phyloP scores from a whole-genome alignment of 2,329 filamentous ascomycete genomes.

The Sporothrix pseudoabietina region DNA sequence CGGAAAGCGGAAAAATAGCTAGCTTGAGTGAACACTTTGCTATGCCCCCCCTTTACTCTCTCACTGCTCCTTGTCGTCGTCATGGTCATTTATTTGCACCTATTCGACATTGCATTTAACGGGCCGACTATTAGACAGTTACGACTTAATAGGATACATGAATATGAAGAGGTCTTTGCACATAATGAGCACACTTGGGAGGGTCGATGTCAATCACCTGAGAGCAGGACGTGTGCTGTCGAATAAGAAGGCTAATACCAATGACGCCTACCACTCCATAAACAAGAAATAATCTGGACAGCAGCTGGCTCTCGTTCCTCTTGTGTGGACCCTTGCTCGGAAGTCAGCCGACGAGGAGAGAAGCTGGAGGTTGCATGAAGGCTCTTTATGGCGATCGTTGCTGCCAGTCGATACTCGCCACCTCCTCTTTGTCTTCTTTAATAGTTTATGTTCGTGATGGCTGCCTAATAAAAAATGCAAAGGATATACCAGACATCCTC shows the following conservation, averaged over 20 bases:
- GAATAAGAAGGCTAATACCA: background rate
- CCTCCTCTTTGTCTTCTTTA: background rate
- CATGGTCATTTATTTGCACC: background rate
- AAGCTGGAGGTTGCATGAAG: background rate
- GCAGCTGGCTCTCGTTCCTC: background rate
- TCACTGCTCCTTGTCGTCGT: background rate
- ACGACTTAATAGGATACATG: background rate
- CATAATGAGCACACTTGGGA: too few species aligned
- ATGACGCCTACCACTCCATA: background rate
- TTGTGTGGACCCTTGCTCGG: conserved; percentile 1
- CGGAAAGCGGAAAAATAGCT: conserved; percentile 11
- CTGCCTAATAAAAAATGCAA: conserved; percentile 1
- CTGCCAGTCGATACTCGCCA: background rate
- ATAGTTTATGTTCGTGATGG: background rate
- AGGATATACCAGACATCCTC: background rate
- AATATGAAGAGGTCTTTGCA: background rate
- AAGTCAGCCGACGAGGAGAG: background rate
- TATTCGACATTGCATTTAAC: conserved; percentile 16
- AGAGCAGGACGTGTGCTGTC: background rate
- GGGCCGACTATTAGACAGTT: conserved; percentile 11
- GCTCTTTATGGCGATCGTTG: background rate
- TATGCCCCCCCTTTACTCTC: background rate
- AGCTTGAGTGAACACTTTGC: background rate
- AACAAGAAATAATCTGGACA: background rate
- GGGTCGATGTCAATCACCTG: background rate